phyloP scores from a whole-genome alignment of 805 yeast genomes.

The Kuraishia piskuri region DNA sequence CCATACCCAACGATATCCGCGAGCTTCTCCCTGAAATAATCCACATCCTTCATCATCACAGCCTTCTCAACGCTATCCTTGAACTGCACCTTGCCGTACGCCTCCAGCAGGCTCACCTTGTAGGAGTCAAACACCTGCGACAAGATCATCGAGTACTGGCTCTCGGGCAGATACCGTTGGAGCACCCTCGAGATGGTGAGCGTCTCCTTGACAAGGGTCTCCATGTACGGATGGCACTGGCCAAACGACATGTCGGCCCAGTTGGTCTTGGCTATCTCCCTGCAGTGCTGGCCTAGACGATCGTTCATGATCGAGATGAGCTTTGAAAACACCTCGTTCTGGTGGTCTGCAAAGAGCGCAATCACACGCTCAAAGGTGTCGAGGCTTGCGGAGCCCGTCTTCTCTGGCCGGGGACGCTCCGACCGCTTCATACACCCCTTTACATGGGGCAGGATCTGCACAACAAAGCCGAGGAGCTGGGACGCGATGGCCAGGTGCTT shows the following conservation, averaged over 20 bases:
- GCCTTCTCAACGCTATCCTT: constrained; percentile 46
- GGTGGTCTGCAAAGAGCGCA: constrained; percentile 46
- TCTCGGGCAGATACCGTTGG: constrained; percentile 45
- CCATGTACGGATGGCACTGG: constrained; percentile 58
- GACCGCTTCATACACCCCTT: constrained; percentile 20
- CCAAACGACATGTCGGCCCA: constrained; percentile 37
- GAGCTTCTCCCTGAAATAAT: constrained; percentile 54
- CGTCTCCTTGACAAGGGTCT: constrained; percentile 56
- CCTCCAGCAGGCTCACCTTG: constrained; percentile 44
- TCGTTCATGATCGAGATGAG: constrained; percentile 66
- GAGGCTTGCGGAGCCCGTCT: constrained; percentile 8
- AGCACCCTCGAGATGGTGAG: constrained; percentile 54
- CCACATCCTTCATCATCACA: constrained; percentile 49
- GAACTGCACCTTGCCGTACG: constrained; percentile 38
- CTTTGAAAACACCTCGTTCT: constrained; percentile 52
- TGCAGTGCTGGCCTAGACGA: constrained; percentile 43
- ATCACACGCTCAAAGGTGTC: constrained; percentile 30
- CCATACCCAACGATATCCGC: constrained; percentile 52
- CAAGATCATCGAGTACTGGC: constrained; percentile 35
- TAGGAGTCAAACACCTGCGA: constrained; percentile 49
- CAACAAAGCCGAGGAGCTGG: constrained; percentile 48
- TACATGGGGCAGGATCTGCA: constrained; percentile 27
- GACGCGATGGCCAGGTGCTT: constrained; percentile 62
- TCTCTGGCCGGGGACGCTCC: constrained; percentile 15
- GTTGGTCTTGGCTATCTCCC: constrained; percentile 35